Evolutionary conservation across 2,329 filamentous ascomycete genomes (phyloP).

Genomic region (Thielaviopsis ethacetica): DNA sequence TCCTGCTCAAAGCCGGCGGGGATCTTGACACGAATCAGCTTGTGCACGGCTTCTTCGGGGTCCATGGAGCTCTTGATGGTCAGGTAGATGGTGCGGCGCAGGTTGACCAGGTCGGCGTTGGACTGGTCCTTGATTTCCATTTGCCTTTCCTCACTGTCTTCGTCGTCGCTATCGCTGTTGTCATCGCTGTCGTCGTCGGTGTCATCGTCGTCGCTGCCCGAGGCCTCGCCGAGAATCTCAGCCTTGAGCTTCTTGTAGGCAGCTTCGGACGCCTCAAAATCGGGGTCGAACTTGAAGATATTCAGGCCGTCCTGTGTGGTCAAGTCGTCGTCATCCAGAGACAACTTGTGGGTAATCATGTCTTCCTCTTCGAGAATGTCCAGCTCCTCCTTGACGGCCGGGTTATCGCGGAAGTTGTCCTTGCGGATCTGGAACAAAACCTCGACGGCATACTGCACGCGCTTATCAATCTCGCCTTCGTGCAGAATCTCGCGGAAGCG

Average conservation of each 20-base stretch:
- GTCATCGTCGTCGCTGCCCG: constrained; percentile 61
- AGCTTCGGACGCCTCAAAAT: constrained; percentile 83
- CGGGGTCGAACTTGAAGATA: constrained; percentile 82
- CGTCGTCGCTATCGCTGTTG: constrained; percentile 54
- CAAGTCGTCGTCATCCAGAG: constrained; percentile 60
- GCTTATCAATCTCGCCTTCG: constrained; percentile 92
- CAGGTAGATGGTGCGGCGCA: constrained; percentile 87
- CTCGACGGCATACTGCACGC: constrained; percentile 99
- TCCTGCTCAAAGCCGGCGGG: constrained; percentile 77
- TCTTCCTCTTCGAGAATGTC: constrained; percentile 96
- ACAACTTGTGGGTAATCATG: constrained; percentile 80
- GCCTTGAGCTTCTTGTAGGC: constrained; percentile 82
- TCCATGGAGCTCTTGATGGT: constrained; percentile 95
- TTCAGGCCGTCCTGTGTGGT: constrained; percentile 79
- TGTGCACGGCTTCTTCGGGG: constrained; percentile 93
- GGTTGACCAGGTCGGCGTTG: constrained; percentile 86
- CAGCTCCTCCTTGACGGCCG: constrained; percentile 75
- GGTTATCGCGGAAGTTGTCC: constrained; percentile 92
- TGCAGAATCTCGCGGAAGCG: constrained; percentile 91
- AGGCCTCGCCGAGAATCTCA: constrained; percentile 88
- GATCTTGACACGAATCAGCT: constrained; percentile 85
- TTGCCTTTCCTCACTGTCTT: constrained; percentile 61
- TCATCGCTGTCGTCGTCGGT: constrained; percentile 41
- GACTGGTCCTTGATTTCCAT: constrained; percentile 97
- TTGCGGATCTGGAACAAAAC: constrained; percentile 93